A percentile compares a stretch with the other conserved stretches of the same genome.
Evolutionary conservation across 2,329 filamentous ascomycete genomes (phyloP).

Genomic region (Epichloe elymi): DNA sequence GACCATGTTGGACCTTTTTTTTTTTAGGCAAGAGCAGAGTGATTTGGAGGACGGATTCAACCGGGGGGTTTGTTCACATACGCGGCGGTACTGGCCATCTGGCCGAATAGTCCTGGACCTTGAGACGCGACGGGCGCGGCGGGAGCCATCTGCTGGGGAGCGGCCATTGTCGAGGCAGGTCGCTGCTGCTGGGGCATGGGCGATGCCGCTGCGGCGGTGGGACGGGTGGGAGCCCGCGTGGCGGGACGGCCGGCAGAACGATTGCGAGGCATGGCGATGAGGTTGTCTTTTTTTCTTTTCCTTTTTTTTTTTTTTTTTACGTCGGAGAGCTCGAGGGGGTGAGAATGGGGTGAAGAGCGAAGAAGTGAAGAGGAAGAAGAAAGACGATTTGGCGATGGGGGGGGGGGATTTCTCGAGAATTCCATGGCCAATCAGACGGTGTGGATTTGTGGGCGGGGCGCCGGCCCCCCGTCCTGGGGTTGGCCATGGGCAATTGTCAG

Average conservation of each 20-base stretch:
- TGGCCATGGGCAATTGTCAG: background rate
- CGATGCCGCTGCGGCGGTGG: constrained; percentile 47
- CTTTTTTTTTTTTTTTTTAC: too few relatives aligned
- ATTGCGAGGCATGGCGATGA: constrained; percentile 59
- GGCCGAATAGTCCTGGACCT: constrained; percentile 78
- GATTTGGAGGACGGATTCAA: background rate
- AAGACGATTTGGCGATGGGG: constrained; percentile 8
- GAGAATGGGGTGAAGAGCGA: background rate
- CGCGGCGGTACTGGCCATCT: constrained; percentile 98
- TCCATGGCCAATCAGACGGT: constrained; percentile 16
- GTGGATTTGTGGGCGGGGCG: constrained; percentile 14
- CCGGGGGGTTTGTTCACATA: constrained; percentile 38
- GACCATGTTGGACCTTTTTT: too few relatives aligned
- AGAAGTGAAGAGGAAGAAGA: constrained; percentile 13
- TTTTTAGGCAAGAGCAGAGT: too few relatives aligned
- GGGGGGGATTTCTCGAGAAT: constrained; percentile 13
- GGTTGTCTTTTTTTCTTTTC: constrained; percentile 12
- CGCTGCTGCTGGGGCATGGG: constrained; percentile 50
- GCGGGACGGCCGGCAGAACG: constrained; percentile 45
- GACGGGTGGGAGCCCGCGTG: constrained; percentile 39
- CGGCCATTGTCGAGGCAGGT: constrained; percentile 56
- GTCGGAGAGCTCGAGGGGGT: background rate
- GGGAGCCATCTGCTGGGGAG: constrained; percentile 31
- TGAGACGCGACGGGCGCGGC: constrained; percentile 36
- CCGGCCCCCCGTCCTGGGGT: constrained; percentile 8